Base-by-base conservation (phyloP, 257 asterid species). In the Schizonepeta tenuifolia region DNA sequence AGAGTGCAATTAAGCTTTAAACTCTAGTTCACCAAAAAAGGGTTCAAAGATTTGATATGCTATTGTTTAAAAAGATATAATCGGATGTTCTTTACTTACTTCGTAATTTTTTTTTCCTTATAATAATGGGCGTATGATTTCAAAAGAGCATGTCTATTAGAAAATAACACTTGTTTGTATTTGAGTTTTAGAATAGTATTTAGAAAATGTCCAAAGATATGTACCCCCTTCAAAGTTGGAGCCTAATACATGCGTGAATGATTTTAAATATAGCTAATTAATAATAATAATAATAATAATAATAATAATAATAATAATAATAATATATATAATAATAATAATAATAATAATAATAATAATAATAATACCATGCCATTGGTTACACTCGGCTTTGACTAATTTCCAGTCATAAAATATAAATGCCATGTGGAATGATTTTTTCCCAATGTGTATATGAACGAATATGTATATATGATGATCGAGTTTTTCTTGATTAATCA, bases 381-480 rank as follows among this genome's bases (percentile, higher is more conserved):
- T 24, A 53, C 14, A 17, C 6, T 68, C 51, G 73, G 51, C 47
- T 51, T 68, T 68, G 36, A 36, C 73, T 50, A 7, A 28, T 14
- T 65, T 50, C 3, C 5, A 13, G 9, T 65, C 40, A 43, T 44
- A 7, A 15, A 12, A 49, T 11, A 4, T 3, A 9, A n/a, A 28
- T 24, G 28, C 10, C 18, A 4, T 11, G 22, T 0, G 21, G 67
- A 33, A 60, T 60, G 8, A 28, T 28, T 28, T 28, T 28, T 28
- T 28, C 4, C 4, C 33, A 28, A 28, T 28, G 33, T 28, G 33
- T 28, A 28, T 38, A 17, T 36, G 33, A 58, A 24, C 26, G 57
- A 8, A 51, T 18, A 6, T 50, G 1, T 50, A 50, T 11, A 10
- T 3, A 55, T 21, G 4, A 55, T 1, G 22, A 24, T 55, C 33